A percentile compares a stretch with the other conserved stretches of the same genome.
Conservation (phyloP, 768 basidiomycete genomes). For the Cantharellus anzutake region DNA sequence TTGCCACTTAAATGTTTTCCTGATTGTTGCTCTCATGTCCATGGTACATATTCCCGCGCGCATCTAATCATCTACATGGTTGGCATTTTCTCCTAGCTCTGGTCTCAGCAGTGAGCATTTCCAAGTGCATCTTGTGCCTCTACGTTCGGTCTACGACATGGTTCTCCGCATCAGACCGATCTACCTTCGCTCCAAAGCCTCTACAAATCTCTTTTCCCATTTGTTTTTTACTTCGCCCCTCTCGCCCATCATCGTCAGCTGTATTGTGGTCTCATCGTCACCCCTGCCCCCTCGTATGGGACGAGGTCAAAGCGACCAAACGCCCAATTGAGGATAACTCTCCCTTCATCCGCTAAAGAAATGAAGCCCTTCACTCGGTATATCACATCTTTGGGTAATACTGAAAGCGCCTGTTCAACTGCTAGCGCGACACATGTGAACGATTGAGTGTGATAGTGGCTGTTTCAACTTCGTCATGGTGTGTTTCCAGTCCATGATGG, state of each 20-base stretch:
- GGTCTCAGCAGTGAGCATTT: no score
- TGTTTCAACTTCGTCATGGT: slow-evolving; percentile 78
- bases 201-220: slow-evolving; percentile 31
- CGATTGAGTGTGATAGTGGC: slow-evolving; percentile 29
- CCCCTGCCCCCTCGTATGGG: slow-evolving; percentile 16
- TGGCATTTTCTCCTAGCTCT: no score
- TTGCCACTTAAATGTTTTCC: slow-evolving; percentile 37
- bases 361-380: slow-evolving; percentile 85
- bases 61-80: no score
- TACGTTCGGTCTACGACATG: no score
- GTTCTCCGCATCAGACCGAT: neutral
- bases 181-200: neutral
- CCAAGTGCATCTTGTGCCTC: no score
- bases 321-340: slow-evolving; percentile 73
- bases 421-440: slow-evolving; percentile 18
- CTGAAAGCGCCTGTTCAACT: slow-evolving; percentile 29
- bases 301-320: slow-evolving; percentile 70
- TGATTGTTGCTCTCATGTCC: neutral
- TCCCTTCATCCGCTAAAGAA: slow-evolving; percentile 10
- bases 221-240: slow-evolving; percentile 54
- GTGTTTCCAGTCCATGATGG: slow-evolving; percentile 12
- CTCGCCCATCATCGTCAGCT: slow-evolving; percentile 81
- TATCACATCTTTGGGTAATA: slow-evolving; percentile 44
- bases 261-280: neutral
- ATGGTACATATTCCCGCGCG: no score